phyloP scores from a whole-genome alignment of 1,139 yeast genomes.

The Wickerhamomyces sp. region DNA sequence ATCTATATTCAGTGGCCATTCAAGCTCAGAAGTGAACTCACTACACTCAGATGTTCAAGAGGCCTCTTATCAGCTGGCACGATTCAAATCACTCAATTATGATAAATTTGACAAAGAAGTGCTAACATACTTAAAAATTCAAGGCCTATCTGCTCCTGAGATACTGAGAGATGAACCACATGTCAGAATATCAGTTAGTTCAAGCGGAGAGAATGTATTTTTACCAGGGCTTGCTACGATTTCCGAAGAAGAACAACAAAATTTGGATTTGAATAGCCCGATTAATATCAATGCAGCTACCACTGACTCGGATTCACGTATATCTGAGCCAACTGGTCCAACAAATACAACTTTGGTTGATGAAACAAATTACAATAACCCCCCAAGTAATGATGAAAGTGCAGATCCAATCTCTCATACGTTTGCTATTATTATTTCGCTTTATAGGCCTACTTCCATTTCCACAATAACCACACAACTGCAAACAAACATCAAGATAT shows the following conservation, averaged over 20 bases:
- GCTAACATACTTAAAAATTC: constrained; percentile 14
- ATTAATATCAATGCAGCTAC: constrained; percentile 1
- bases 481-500: constrained; percentile 30
- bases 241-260: constrained; percentile 16
- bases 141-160: constrained; percentile 19
- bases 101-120: constrained; percentile 18
- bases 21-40: constrained; percentile 2
- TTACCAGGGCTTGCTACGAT: constrained; percentile 14
- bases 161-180: constrained; percentile 11
- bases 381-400: constrained; percentile 8
- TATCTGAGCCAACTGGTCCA: not conserved
- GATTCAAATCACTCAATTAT: constrained; percentile 17
- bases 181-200: constrained; percentile 14
- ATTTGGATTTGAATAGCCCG: constrained; percentile 9
- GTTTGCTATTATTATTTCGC: constrained; percentile 25
- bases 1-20: constrained; percentile 4
- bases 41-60: not conserved
- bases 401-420: constrained; percentile 22
- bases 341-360: not conserved
- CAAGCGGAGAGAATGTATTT: constrained; percentile 19
- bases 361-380: not conserved
- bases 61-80: constrained; percentile 8
- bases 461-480: constrained; percentile 27
- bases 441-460: constrained; percentile 23
- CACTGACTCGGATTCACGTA: not conserved